Evolutionary conservation across 106 monocot genomes (phyloP), one percentile per base, ranked within the genome.

Genomic region (Posidonia australis): DNA sequence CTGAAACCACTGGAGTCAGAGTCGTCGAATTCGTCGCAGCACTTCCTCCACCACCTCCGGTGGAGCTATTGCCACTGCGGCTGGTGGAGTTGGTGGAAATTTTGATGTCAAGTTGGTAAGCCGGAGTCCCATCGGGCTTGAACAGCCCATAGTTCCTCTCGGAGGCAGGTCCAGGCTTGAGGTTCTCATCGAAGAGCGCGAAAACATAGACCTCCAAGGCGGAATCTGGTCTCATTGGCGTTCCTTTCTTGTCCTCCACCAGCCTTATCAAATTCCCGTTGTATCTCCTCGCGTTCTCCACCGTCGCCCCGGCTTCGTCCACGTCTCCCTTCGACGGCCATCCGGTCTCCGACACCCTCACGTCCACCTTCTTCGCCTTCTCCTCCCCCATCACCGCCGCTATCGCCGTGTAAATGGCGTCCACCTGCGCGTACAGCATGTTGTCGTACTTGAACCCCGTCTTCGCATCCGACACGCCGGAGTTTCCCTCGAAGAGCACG

Each of bases 61-160:
- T 36, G 7, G 2, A 7, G 36, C n/a, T n/a, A n/a, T 36, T 36
- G 30, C 58, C n/a, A 0, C 22, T 44, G 44, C 22, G 13, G 49
- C 19, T 2, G 20, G 42, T 13, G 9, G 24, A 31, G 22, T 21
- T 47, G 32, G 21, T 5, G 22, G 48, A 9, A 18, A 51, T 16
- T 29, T 1, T 22, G 1, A 51, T 51, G 29, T 22, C 64, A 9
- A 72, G 51, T 4, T 58, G 57, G 58, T 74, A 74, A 2, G 57
- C 66, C 26, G 67, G 74, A 16, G 49, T 36, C 20, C 74, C 74
- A 23, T 74, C 74, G 13, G 74, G 67, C 66, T 74, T 67, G 47
- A 74, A 74, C 59, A 74, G 58, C 41, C 74, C 74, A 31, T 74
- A 74, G 67, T 74, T 74, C 66, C 74, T 57, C 66, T 74, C 67